phyloP scores from a whole-genome alignment of 1,284 basidiomycete species.

The Agroathelia rolfsii region DNA sequence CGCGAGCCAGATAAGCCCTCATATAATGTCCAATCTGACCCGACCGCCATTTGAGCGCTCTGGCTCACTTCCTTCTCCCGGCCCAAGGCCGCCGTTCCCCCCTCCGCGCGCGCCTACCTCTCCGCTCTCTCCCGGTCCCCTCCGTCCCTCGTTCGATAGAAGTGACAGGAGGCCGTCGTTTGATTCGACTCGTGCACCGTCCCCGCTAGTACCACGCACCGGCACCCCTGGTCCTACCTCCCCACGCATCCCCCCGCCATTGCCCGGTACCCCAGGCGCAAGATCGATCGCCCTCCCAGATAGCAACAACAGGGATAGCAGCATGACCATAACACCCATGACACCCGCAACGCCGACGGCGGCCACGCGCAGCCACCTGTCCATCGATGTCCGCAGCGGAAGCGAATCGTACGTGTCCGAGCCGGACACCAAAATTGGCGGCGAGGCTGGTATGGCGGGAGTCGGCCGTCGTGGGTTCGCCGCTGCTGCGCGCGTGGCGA shows the following conservation, averaged over 20 bases:
- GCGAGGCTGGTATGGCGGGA: conserved; percentile 82
- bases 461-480: conserved; percentile 80
- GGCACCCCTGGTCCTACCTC: conserved; percentile 6
- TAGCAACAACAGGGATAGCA: conserved; percentile 9
- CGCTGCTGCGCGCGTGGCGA: conserved; percentile 64
- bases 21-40: no score
- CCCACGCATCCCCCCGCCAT: conserved; percentile 12
- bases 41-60: no score
- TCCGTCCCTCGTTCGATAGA: conserved; percentile 17
- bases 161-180: conserved; percentile 15
- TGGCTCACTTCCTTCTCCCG: no score
- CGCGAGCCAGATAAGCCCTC: no score
- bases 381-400: neutral
- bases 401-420: conserved; percentile 13
- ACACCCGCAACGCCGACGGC: neutral
- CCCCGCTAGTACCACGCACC: conserved; percentile 5
- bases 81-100: no score
- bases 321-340: conserved; percentile 5
- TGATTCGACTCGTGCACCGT: conserved; percentile 9
- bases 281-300: conserved; percentile 22
- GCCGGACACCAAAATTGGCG: conserved; percentile 66
- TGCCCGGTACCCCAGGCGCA: conserved; percentile 18
- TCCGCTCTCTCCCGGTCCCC: conserved; percentile 11
- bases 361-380: neutral
- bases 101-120: conserved; percentile 9